These are phyloP conservation scores for Xylariales sp. DNA, from an alignment of 2,329 filamentous ascomycete genomes.

Conservation along the genomic window DNA sequence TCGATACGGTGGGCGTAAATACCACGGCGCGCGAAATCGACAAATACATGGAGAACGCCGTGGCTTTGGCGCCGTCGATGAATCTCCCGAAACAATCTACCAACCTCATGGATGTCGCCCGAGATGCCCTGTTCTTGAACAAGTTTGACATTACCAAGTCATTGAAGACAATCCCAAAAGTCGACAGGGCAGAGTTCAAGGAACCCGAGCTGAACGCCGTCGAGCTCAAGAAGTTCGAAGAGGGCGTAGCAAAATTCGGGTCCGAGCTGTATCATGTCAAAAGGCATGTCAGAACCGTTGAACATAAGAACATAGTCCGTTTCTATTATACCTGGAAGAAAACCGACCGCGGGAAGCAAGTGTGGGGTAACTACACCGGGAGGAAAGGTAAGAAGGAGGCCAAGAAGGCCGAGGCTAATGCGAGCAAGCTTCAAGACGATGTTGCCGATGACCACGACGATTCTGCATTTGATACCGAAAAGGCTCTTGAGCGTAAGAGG, in stretches of 20 bases:
- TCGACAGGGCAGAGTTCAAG: conserved; percentile 69
- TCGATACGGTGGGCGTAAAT: conserved; percentile 44
- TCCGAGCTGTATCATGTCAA: conserved; percentile 83
- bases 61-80: conserved; percentile 52
- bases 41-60: conserved; percentile 70
- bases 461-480: conserved; percentile 89
- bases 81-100: conserved; percentile 69
- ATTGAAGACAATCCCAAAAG: conserved; percentile 62
- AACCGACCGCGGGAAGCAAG: conserved; percentile 73
- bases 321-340: conserved; percentile 99
- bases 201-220: conserved; percentile 75
- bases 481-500: conserved; percentile 73
- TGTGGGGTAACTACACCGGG: conserved; percentile 86
- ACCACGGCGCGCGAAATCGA: conserved; percentile 58
- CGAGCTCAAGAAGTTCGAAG: conserved; percentile 87
- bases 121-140: conserved; percentile 67
- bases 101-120: conserved; percentile 81
- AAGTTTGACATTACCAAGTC: conserved; percentile 69
- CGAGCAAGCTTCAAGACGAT: conserved; percentile 80
- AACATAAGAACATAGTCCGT: conserved; percentile 75
- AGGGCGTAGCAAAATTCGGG: conserved; percentile 82
- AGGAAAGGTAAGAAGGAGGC: conserved; percentile 88
- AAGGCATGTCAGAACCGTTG: conserved; percentile 78
- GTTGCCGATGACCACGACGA: conserved; percentile 90
- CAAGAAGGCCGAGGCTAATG: conserved; percentile 64